Conservation (phyloP, 179 eudicot species). For the Spinacia oleracea region DNA sequence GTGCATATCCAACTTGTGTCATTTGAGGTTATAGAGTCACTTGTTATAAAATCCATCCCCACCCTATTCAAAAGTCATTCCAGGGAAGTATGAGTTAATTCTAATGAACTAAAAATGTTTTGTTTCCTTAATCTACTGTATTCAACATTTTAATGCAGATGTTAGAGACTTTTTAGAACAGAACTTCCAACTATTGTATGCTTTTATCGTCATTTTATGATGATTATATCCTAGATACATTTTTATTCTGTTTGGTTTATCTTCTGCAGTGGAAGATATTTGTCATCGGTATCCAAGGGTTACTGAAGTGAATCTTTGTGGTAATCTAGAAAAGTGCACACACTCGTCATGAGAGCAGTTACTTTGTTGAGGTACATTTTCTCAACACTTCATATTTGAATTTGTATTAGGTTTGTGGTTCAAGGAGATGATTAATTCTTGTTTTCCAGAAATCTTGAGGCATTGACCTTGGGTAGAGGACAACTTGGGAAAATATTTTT, state of each 20-base stretch:
- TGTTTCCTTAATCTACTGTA: not conserved
- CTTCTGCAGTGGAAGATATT: conserved; percentile 83
- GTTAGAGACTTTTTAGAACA: not conserved
- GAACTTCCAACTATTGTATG: not conserved
- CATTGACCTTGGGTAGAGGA: conserved; percentile 76
- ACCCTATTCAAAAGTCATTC: not conserved
- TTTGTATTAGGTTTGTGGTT: not conserved
- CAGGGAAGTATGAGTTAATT: not conserved
- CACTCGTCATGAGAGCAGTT: conserved; percentile 69
- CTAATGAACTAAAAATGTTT: not conserved
- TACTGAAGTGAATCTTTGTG: conserved; percentile 65
- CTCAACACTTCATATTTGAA: conserved; percentile 17
- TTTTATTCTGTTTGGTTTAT: conserved; percentile 8
- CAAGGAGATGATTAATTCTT: conserved; percentile 27
- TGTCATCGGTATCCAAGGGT: conserved; percentile 90
- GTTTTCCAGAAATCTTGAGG: conserved; percentile 66
- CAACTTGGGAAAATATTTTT: conserved; percentile 76
- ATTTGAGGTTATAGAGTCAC: not conserved
- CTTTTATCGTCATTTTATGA: not conserved
- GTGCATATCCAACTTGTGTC: too few relatives aligned
- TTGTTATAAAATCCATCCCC: not conserved
- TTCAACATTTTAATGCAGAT: not conserved
- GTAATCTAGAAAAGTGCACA: conserved; percentile 58
- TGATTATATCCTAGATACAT: not conserved
- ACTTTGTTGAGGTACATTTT: conserved; percentile 69